phyloP scores from a whole-genome alignment of 176 grass and related monocot genomes.

The Aegilops speltoides region DNA sequence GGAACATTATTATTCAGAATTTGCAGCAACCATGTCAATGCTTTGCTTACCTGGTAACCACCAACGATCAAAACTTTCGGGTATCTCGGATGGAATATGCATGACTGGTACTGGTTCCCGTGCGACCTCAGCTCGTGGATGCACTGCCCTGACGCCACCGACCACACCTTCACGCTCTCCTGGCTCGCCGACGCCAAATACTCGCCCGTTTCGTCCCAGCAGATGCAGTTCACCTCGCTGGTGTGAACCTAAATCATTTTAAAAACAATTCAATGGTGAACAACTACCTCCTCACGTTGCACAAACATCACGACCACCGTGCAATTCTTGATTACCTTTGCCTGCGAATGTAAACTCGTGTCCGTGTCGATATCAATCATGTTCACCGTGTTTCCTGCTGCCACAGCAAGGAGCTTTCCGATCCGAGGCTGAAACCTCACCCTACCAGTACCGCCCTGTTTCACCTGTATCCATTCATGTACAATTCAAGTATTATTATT shows the following conservation, averaged over 20 bases:
- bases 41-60: slow-evolving; percentile 75
- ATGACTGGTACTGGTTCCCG: slow-evolving; percentile 87
- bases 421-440: slow-evolving; percentile 84
- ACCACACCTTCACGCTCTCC: slow-evolving; percentile 91
- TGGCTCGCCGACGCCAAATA: slow-evolving; percentile 84
- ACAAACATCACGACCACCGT: neutral
- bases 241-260: slow-evolving; percentile 50
- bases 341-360: slow-evolving; percentile 35
- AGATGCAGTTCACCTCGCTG: slow-evolving; percentile 64
- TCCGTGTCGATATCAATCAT: slow-evolving; percentile 77
- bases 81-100: slow-evolving; percentile 80
- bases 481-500: slow-evolving; percentile 9
- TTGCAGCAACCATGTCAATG: neutral
- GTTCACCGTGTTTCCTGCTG: slow-evolving; percentile 65
- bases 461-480: slow-evolving; percentile 27
- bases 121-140: slow-evolving; percentile 76
- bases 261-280: neutral
- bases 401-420: slow-evolving; percentile 80
- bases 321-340: slow-evolving; percentile 39
- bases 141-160: slow-evolving; percentile 42
- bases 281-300: neutral
- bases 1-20: neutral
- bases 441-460: slow-evolving; percentile 65
- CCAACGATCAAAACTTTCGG: slow-evolving; percentile 79
- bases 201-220: slow-evolving; percentile 90